Evolutionary conservation across 2,329 filamentous ascomycete genomes (phyloP).

Genomic region (Alternaria sp.): DNA sequence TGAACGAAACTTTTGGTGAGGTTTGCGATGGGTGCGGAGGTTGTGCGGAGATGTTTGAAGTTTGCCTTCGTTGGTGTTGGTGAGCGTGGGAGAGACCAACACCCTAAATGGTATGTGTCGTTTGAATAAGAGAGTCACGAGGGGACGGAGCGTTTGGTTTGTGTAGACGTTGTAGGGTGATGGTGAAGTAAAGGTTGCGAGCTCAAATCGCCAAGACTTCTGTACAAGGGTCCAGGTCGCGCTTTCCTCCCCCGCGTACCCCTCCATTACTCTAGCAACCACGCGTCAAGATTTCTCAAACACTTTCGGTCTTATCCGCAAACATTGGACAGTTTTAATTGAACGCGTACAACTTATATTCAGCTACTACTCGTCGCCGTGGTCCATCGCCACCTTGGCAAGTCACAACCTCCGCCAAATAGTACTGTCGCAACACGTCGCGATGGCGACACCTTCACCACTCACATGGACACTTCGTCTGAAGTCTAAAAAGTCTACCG

Average conservation of each 20-base stretch:
- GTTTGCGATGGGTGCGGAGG: constrained; percentile 26
- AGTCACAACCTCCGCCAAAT: background rate
- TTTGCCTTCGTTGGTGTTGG: background rate
- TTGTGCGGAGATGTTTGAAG: constrained; percentile 21
- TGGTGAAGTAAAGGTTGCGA: constrained; percentile 5
- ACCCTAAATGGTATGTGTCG: too few species aligned
- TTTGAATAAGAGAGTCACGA: too few species aligned
- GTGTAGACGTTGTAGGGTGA: background rate
- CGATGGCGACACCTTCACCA: constrained; percentile 38
- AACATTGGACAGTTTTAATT: background rate
- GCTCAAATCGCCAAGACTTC: constrained; percentile 33
- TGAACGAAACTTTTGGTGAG: background rate
- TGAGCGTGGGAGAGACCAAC: rapidly evolving
- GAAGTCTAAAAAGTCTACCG: constrained; percentile 57
- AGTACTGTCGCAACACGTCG: background rate
- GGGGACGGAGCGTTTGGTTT: background rate
- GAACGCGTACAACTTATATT: constrained; percentile 8
- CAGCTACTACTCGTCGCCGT: too few species aligned
- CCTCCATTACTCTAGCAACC: constrained; percentile 11
- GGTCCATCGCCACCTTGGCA: background rate
- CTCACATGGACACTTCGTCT: constrained; percentile 56
- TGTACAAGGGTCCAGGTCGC: constrained; percentile 16
- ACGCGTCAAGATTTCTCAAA: constrained; percentile 3
- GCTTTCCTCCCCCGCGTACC: constrained; percentile 19
- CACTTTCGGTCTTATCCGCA: background rate